phyloP scores from a whole-genome alignment of 176 grass and related monocot species.

The Eragrostis nindensis region DNA sequence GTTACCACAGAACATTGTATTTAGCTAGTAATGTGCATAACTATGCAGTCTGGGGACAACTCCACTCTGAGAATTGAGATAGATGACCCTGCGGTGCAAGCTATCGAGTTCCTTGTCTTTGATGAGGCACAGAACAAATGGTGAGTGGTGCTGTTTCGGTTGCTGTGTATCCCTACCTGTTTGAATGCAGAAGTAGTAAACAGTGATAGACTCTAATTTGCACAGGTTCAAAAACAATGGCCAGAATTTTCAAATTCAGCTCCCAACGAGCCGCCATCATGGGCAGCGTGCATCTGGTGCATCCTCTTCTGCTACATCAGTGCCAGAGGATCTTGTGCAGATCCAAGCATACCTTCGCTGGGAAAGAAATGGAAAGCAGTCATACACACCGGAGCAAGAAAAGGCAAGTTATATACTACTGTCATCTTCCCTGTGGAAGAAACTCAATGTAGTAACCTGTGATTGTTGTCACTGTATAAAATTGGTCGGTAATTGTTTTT shows the following conservation, averaged over 20 bases:
- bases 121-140: constrained; percentile 86
- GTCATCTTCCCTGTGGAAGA: constrained; percentile 16
- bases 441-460: constrained; percentile 17
- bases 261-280: constrained; percentile 38
- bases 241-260: constrained; percentile 83
- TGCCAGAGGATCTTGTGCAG: constrained; percentile 97
- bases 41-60: constrained; percentile 70
- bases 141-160: constrained; percentile 50
- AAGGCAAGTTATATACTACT: constrained; percentile 54
- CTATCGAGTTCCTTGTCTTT: constrained; percentile 86
- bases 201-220: constrained; percentile 12
- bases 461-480: background rate
- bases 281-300: constrained; percentile 44
- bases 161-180: constrained; percentile 6
- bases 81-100: constrained; percentile 76
- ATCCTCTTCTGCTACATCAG: constrained; percentile 52
- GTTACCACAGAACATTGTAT: background rate
- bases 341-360: constrained; percentile 96
- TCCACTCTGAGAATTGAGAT: constrained; percentile 77
- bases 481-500: background rate
- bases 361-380: constrained; percentile 94
- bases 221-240: constrained; percentile 90
- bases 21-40: constrained; percentile 20
- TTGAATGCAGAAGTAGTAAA: constrained; percentile 13
- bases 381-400: constrained; percentile 90